phyloP scores from a whole-genome alignment of 495 filamentous ascomycete genomes.

The Niebla homalea region DNA sequence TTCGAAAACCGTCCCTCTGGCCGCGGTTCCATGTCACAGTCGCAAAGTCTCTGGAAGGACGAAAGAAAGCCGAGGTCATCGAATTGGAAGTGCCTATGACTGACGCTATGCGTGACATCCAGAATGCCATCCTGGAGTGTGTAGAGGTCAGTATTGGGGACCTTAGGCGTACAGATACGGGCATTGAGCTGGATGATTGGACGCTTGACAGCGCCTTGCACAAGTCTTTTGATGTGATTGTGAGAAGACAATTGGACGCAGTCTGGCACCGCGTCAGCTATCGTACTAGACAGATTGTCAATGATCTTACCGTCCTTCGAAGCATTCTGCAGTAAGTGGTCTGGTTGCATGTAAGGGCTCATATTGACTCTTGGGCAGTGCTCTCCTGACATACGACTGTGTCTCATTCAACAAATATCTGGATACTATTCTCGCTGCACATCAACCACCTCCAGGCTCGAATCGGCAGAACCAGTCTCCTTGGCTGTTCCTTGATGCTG shows the following conservation, averaged over 20 bases:
- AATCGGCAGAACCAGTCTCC: constrained; percentile 82
- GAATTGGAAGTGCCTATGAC: constrained; percentile 97
- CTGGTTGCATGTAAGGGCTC: background rate
- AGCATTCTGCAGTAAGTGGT: constrained; percentile 61
- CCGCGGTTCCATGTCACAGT: constrained; percentile 91
- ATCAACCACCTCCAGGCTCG: constrained; percentile 76
- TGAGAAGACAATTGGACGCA: constrained; percentile 82
- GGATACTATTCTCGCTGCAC: constrained; percentile 84
- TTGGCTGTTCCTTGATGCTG: constrained; percentile 93
- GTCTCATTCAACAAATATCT: constrained; percentile 88
- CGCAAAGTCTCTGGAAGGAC: constrained; percentile 75
- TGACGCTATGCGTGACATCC: constrained; percentile 81
- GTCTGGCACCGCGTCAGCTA: constrained; percentile 96
- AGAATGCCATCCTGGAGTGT: constrained; percentile 89
- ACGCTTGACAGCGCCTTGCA: constrained; percentile 90
- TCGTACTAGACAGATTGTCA: constrained; percentile 86
- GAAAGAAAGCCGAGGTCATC: constrained; percentile 89
- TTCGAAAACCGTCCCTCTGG: constrained; percentile 80
- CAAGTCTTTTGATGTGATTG: constrained; percentile 78
- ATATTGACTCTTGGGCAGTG: constrained; percentile 21
- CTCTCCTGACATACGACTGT: constrained; percentile 73
- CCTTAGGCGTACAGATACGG: constrained; percentile 75
- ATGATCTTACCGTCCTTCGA: constrained; percentile 72
- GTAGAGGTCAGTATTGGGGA: constrained; percentile 90
- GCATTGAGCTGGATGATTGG: constrained; percentile 95